These are phyloP conservation scores for Vitis rotundifolia DNA, from an alignment of 164 flowering plant genomes.

Conservation along the genomic window DNA sequence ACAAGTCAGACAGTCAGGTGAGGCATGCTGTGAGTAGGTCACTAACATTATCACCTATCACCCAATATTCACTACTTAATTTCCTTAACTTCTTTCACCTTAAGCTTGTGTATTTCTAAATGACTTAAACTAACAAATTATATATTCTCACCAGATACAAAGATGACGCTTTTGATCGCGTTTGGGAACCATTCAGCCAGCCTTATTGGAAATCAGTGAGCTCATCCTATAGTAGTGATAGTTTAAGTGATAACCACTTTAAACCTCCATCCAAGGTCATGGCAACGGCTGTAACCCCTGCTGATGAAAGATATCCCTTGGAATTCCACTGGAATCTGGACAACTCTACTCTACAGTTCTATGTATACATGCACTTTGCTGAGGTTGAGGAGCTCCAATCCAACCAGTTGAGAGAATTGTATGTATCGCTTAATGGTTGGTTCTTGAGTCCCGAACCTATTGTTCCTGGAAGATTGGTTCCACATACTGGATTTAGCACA, in stretches of 20 bases:
- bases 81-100: too few species aligned
- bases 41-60: too few species aligned
- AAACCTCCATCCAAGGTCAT: constrained; percentile 25
- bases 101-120: too few species aligned
- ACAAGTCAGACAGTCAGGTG: too few species aligned
- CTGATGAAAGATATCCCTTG: constrained; percentile 9
- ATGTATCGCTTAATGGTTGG: constrained; percentile 16
- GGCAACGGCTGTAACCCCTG: constrained; percentile 28
- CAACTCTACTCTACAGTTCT: constrained; percentile 11
- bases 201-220: too few species aligned
- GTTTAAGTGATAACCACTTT: not conserved
- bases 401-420: constrained; percentile 30
- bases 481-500: not conserved
- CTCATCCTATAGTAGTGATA: not conserved
- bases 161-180: too few species aligned
- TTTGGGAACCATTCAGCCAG: too few species aligned
- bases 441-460: constrained; percentile 1
- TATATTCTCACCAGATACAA: too few species aligned
- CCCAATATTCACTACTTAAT: constrained; percentile 1
- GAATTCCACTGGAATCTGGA: constrained; percentile 1
- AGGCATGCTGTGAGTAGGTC: too few species aligned
- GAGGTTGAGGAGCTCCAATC: constrained; percentile 21
- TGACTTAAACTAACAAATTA: too few species aligned
- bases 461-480: constrained; percentile 7
- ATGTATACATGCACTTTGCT: constrained; percentile 34